Conservation (phyloP, 1,284 basidiomycete genomes). For the Tilletiaria anomala region DNA sequence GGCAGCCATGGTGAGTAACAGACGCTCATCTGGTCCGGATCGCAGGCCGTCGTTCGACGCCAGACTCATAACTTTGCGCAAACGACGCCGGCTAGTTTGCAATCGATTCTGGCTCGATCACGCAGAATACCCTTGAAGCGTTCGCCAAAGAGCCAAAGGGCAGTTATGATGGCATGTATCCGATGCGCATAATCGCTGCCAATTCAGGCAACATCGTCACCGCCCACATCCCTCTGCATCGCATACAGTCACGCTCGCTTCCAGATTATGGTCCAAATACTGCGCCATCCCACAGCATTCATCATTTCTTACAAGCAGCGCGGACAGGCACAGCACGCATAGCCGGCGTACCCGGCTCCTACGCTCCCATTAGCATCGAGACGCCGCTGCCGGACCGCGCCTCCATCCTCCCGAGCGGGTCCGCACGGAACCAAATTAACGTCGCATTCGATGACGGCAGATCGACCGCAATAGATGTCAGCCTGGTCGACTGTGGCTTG, state of each 20-base stretch:
- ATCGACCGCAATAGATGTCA: slow-evolving; percentile 6
- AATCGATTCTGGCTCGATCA: slow-evolving; percentile 10
- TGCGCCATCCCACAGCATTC: no score
- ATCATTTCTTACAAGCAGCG: slow-evolving; percentile 6
- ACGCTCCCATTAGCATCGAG: slow-evolving; percentile 23
- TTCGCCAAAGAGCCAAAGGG: neutral
- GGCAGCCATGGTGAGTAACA: no score
- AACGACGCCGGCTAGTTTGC: no score
- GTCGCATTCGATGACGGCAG: neutral
- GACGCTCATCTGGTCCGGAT: no score
- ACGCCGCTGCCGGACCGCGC: slow-evolving; percentile 11
- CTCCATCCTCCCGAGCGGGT: slow-evolving; percentile 17
- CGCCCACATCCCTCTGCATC: slow-evolving; percentile 26
- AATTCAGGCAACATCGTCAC: slow-evolving; percentile 20
- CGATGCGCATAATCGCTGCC: slow-evolving; percentile 17
- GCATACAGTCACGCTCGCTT: no score
- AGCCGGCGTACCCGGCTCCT: slow-evolving; percentile 13
- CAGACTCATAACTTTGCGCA: no score
- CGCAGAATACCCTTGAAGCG: slow-evolving; percentile 4
- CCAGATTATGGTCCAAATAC: no score
- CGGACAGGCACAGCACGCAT: neutral
- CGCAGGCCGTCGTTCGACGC: no score
- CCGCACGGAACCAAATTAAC: slow-evolving; percentile 3
- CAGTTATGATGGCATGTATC: slow-evolving; percentile 6
- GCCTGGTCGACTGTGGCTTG: slow-evolving; percentile 29